Conservation (phyloP, 345 rosid genomes). For the Melaleuca alternifolia region DNA sequence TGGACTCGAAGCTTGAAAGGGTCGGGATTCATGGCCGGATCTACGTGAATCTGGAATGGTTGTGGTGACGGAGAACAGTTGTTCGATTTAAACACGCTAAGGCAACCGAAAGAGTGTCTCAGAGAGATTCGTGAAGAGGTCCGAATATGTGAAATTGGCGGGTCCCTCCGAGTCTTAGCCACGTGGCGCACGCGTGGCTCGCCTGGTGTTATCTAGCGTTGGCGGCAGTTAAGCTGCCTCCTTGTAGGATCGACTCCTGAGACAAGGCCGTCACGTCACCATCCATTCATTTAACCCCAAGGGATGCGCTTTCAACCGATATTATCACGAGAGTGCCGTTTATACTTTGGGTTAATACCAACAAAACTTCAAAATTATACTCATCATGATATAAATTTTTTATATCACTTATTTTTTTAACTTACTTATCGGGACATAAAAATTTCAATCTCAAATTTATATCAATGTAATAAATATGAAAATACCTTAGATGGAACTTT, state of each 20-base stretch:
- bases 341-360: no score
- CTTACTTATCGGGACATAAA: no score
- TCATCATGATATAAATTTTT: no score
- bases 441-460: no score
- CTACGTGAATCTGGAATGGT: not conserved
- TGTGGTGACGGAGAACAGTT: not conserved
- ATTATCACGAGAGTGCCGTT: no score
- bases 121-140: not conserved
- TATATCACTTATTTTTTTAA: no score
- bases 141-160: not conserved
- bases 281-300: not conserved
- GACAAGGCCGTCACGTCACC: not conserved
- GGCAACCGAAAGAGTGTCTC: not conserved
- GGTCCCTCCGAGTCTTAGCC: not conserved
- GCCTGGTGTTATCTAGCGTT: not conserved
- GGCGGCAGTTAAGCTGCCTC: not conserved
- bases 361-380: no score
- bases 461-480: no score
- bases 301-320: not conserved
- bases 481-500: no score
- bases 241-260: not conserved
- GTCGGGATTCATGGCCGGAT: not conserved
- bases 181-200: not conserved
- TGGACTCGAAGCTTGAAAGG: not conserved
- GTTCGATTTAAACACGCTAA: not conserved